Percentiles rank a stretch among this genome's conserved stretches.
Evolutionary conservation across 176 grass and related monocot genomes (phyloP).

Genomic region (Zizania latifolia): DNA sequence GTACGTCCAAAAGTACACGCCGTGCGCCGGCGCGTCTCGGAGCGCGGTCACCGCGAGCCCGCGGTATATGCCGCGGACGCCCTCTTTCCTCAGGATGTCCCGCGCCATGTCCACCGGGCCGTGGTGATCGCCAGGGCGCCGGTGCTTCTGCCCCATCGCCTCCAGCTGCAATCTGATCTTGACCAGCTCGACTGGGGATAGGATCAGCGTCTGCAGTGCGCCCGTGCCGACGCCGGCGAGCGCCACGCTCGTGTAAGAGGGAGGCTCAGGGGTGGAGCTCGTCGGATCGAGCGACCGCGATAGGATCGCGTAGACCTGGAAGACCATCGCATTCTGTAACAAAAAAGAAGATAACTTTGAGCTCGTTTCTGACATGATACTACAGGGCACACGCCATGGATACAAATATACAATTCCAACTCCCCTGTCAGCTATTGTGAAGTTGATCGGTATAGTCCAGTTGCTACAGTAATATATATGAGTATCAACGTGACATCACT

Average conservation of each 20-base stretch:
- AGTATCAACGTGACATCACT: too few relatives aligned
- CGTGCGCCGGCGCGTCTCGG: slow-evolving; percentile 87
- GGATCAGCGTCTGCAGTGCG: slow-evolving; percentile 66
- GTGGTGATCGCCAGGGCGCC: neutral
- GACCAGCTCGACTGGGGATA: slow-evolving; percentile 82
- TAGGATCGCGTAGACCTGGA: slow-evolving; percentile 83
- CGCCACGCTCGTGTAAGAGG: slow-evolving; percentile 75
- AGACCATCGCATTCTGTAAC: slow-evolving; percentile 83
- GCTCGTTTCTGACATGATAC: neutral
- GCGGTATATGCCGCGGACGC: slow-evolving; percentile 63
- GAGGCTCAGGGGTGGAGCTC: slow-evolving; percentile 32
- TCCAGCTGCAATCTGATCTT: slow-evolving; percentile 83
- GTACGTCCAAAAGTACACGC: slow-evolving; percentile 96
- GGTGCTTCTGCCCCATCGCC: slow-evolving; percentile 18
- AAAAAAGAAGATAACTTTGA: neutral
- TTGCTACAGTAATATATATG: too few relatives aligned
- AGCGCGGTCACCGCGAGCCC: slow-evolving; percentile 72
- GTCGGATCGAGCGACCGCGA: slow-evolving; percentile 45
- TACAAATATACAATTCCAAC: too few relatives aligned
- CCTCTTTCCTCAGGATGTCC: slow-evolving; percentile 55
- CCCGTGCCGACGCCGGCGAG: slow-evolving; percentile 73
- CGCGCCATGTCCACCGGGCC: slow-evolving; percentile 59
- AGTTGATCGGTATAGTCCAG: too few relatives aligned
- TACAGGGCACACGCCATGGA: too few relatives aligned
- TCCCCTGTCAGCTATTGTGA: too few relatives aligned